Evolutionary conservation across 345 rosid genomes (phyloP).

Genomic region (Microthlaspi erraticum): DNA sequence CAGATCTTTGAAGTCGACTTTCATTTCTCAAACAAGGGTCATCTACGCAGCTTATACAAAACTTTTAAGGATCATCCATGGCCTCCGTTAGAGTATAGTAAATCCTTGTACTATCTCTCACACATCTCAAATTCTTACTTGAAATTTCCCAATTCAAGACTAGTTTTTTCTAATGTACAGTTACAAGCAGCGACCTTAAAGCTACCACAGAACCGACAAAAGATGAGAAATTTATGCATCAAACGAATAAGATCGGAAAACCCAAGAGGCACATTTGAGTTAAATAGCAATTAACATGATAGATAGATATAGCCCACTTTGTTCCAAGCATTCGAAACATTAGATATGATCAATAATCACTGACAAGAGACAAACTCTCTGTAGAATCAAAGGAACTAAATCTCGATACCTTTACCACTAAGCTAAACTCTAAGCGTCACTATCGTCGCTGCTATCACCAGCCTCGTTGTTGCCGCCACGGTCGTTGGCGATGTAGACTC

Average conservation of each 20-base stretch:
- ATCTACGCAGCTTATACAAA: constrained; percentile 7
- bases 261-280: constrained; percentile 6
- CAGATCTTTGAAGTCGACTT: not conserved
- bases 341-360: constrained; percentile 27
- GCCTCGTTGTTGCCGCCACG: constrained; percentile 35
- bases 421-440: constrained; percentile 49
- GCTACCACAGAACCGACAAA: constrained; percentile 1
- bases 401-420: constrained; percentile 24
- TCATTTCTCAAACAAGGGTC: not conserved
- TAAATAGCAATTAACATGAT: constrained; percentile 22
- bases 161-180: not conserved
- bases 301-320: constrained; percentile 26
- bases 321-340: constrained; percentile 29
- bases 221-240: not conserved
- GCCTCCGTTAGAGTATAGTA: not conserved
- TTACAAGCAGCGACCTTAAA: constrained; percentile 5
- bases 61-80: constrained; percentile 14
- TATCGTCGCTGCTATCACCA: constrained; percentile 50
- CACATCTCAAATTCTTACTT: constrained; percentile 3
- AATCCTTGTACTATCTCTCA: constrained; percentile 1
- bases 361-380: constrained; percentile 20
- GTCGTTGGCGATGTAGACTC: constrained; percentile 53
- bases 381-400: constrained; percentile 33
- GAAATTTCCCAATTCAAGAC: constrained; percentile 10
- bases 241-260: constrained; percentile 2